These are phyloP conservation scores for Chrysanthemum makinoi DNA, from an alignment of 129 eudicot species.

Conservation along the genomic window DNA sequence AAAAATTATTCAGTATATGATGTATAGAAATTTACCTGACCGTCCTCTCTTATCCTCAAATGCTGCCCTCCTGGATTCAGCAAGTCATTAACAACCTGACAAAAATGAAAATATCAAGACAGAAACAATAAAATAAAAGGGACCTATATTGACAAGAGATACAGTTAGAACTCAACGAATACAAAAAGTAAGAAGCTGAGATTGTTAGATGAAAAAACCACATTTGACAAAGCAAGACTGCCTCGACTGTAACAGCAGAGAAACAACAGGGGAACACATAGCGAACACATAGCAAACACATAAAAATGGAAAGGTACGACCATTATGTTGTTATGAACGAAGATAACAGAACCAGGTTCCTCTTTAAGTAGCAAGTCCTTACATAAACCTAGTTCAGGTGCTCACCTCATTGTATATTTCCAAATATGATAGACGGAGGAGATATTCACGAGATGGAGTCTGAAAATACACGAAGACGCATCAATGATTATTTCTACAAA, in stretches of 20 bases:
- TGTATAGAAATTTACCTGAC: constrained; percentile 51
- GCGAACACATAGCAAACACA: not conserved
- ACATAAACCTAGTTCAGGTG: constrained; percentile 17
- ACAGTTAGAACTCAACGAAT: not conserved
- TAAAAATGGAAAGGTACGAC: not conserved
- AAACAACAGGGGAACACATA: not conserved
- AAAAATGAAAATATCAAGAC: not conserved
- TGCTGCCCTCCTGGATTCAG: constrained; percentile 91
- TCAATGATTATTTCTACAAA: constrained; percentile 3
- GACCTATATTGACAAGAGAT: constrained; percentile 1
- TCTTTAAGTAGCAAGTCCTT: not conserved
- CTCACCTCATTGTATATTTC: constrained; percentile 90
- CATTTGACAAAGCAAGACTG: not conserved
- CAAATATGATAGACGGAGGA: constrained; percentile 87
- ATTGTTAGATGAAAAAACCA: not conserved
- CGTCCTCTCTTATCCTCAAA: constrained; percentile 76
- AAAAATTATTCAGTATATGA: constrained; percentile 6
- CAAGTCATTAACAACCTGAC: constrained; percentile 89
- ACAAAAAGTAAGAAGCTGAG: not conserved
- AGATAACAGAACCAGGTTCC: not conserved
- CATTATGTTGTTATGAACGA: not conserved
- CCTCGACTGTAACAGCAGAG: not conserved
- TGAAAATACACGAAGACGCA: constrained; percentile 30
- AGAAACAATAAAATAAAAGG: not conserved
- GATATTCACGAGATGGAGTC: constrained; percentile 91